phyloP scores from a whole-genome alignment of 495 filamentous ascomycete species.

The Jackrogersella multiformis region DNA sequence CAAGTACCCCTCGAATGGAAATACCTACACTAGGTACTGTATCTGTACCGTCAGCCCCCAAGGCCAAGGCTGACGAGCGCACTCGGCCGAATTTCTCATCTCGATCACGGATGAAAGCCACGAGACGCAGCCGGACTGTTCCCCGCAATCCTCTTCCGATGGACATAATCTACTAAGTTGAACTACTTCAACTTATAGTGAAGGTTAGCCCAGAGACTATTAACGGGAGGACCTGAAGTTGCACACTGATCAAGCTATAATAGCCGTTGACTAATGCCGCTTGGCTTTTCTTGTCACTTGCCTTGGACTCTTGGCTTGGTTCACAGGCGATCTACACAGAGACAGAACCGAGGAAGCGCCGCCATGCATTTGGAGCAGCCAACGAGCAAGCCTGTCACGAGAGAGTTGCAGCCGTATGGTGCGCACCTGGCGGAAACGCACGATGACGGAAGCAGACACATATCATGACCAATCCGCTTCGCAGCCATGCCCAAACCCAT shows the following conservation, averaged over 20 bases:
- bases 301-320: constrained; percentile 13
- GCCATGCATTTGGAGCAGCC: constrained; percentile 43
- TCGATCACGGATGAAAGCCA: constrained; percentile 6
- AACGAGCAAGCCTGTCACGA: constrained; percentile 39
- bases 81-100: constrained; percentile 31
- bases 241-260: constrained; percentile 5
- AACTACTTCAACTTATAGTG: no score
- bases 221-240: constrained; percentile 24
- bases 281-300: constrained; percentile 22
- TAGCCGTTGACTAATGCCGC: constrained; percentile 16
- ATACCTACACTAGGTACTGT: no score
- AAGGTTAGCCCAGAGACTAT: constrained; percentile 12
- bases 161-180: no score
- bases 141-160: neutral
- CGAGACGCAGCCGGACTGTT: neutral
- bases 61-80: constrained; percentile 21
- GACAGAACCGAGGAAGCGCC: constrained; percentile 49
- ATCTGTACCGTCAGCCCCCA: constrained; percentile 11
- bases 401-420: constrained; percentile 29
- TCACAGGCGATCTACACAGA: constrained; percentile 29
- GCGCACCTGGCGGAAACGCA: constrained; percentile 32
- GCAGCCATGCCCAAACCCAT: constrained; percentile 27
- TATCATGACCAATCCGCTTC: constrained; percentile 23
- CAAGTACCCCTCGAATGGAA: constrained; percentile 19
- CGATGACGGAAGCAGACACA: constrained; percentile 43